Conservation (phyloP, 352 stramenopile genomes). For the Elongisporangium anandrum region DNA sequence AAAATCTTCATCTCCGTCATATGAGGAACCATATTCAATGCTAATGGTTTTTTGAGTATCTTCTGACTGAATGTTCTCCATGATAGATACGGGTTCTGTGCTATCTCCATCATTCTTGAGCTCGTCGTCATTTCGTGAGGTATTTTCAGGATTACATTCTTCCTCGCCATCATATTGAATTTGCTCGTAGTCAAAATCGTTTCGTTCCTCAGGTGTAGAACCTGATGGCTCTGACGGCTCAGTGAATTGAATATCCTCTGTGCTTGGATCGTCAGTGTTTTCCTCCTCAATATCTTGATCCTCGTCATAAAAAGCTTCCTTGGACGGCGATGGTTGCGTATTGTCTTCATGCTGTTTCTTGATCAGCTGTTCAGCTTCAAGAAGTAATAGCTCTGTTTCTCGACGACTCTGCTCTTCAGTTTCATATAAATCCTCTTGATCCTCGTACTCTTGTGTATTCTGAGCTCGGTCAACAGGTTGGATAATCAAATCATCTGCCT, state of each 20-base stretch:
- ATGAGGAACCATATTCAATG: slow-evolving; percentile 1
- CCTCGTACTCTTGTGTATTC: slow-evolving; percentile 4
- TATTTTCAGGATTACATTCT: background rate
- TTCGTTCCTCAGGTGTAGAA: background rate
- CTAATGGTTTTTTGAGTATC: background rate
- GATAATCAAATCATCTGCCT: background rate
- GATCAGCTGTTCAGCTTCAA: slow-evolving; percentile 34
- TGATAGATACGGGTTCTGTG: slow-evolving; percentile 1
- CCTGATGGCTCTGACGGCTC: background rate
- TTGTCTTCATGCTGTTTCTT: slow-evolving; percentile 10
- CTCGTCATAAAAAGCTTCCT: slow-evolving; percentile 8
- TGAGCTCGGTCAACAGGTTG: slow-evolving; percentile 1
- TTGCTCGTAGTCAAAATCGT: background rate
- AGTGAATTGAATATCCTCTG: background rate
- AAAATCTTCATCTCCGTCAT: slow-evolving; percentile 19
- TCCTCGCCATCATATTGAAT: background rate
- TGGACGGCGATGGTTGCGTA: background rate
- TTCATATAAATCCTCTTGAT: slow-evolving; percentile 6
- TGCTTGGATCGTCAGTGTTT: background rate
- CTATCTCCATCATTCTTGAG: background rate
- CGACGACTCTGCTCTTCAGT: slow-evolving; percentile 16
- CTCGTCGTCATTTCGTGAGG: background rate
- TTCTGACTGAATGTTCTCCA: background rate
- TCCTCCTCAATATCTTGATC: slow-evolving; percentile 11
- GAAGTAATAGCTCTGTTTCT: slow-evolving; percentile 33